Conservation (phyloP, 345 rosid species). For the Arabidopsis arenosa region DNA sequence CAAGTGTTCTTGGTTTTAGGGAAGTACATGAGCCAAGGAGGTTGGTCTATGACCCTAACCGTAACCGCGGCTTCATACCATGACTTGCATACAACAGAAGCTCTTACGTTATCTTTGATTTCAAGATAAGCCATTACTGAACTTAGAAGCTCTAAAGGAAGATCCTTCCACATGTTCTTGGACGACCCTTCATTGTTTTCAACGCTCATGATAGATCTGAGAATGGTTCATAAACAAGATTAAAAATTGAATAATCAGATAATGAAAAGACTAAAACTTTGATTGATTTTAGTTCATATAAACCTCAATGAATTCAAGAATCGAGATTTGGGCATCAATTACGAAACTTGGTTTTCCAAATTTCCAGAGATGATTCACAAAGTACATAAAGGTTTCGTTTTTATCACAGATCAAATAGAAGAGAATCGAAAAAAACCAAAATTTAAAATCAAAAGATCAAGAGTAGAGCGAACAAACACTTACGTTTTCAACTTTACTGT, state of each 20-base stretch:
- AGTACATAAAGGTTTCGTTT: constrained; percentile 1
- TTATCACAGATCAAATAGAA: neutral
- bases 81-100: constrained; percentile 67
- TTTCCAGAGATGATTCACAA: neutral
- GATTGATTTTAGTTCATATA: neutral
- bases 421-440: neutral
- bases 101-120: constrained; percentile 59
- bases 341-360: neutral
- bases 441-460: neutral
- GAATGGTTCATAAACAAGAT: neutral
- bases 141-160: constrained; percentile 53
- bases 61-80: constrained; percentile 65
- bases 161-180: constrained; percentile 33
- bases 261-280: neutral
- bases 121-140: constrained; percentile 51
- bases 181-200: constrained; percentile 3
- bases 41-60: constrained; percentile 58
- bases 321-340: neutral
- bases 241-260: neutral
- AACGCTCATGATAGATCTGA: constrained; percentile 27
- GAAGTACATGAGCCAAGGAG: constrained; percentile 77
- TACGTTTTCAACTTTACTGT: constrained; percentile 5
- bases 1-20: constrained; percentile 55
- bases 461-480: constrained; percentile 23
- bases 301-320: neutral